Conservation (phyloP, 2,329 filamentous ascomycete genomes). For the Paecilomyces niveus region DNA sequence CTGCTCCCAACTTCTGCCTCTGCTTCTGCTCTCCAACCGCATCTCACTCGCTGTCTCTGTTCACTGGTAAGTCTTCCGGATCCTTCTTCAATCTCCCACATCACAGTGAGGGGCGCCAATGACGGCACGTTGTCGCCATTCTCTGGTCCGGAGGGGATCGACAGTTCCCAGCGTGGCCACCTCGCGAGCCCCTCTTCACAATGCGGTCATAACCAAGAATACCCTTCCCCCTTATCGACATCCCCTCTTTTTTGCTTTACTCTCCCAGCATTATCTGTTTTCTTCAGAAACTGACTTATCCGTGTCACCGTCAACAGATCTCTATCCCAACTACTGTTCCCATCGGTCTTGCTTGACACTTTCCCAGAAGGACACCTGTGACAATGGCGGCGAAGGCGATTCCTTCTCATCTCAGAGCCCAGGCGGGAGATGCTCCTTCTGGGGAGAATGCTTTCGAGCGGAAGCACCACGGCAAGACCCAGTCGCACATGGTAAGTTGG, state of each 20-base stretch:
- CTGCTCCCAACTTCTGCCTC: constrained; percentile 8
- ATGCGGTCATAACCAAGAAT: neutral
- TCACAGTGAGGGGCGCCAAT: constrained; percentile 9
- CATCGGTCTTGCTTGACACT: constrained; percentile 16
- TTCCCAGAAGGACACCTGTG: constrained; percentile 17
- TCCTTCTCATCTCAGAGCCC: constrained; percentile 66
- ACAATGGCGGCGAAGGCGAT: constrained; percentile 72
- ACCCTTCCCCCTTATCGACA: constrained; percentile 8
- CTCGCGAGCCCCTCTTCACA: constrained; percentile 5
- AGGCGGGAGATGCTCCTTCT: constrained; percentile 44
- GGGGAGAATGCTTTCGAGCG: constrained; percentile 30
- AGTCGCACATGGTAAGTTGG: constrained; percentile 49
- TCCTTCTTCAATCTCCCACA: neutral
- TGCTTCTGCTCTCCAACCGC: neutral
- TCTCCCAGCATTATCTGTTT: neutral
- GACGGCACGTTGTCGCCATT: constrained; percentile 24
- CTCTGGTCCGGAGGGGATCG: constrained; percentile 15
- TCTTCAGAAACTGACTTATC: neutral
- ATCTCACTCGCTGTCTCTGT: constrained; percentile 7
- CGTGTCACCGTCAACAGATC: neutral
- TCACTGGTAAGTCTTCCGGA: neutral
- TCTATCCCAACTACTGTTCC: constrained; percentile 10
- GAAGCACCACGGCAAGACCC: constrained; percentile 49
- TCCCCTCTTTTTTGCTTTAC: constrained; percentile 5
- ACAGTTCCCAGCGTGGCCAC: constrained; percentile 18